Conservation (phyloP, 164 flowering plant species). For the Malania oleifera region DNA sequence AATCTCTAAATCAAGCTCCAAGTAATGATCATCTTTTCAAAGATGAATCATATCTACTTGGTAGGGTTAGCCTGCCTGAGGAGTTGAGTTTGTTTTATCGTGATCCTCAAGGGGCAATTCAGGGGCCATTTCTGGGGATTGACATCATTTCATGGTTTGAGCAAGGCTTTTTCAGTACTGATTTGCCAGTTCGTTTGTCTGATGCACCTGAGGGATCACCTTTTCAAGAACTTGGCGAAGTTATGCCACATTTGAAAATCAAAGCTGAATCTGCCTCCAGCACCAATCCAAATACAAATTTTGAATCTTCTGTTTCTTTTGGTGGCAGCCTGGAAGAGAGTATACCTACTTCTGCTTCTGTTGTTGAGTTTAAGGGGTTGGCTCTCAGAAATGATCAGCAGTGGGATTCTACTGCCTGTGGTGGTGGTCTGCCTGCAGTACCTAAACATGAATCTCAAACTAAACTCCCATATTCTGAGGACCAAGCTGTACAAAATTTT, state of each 20-base stretch:
- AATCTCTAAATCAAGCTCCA: conserved; percentile 24
- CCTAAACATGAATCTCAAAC: conserved; percentile 28
- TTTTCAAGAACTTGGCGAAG: conserved; percentile 58
- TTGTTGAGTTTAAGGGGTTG: conserved; percentile 16
- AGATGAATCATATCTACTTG: conserved; percentile 18
- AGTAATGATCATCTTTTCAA: conserved; percentile 17
- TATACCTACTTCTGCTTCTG: conserved; percentile 20
- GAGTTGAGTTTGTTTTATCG: conserved; percentile 67
- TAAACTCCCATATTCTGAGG: conserved; percentile 33
- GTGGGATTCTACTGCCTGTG: conserved; percentile 25
- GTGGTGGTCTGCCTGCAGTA: conserved; percentile 24
- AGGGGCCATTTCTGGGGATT: conserved; percentile 85
- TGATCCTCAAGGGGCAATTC: conserved; percentile 90
- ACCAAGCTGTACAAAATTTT: conserved; percentile 38
- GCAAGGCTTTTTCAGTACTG: conserved; percentile 87
- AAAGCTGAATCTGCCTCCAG: conserved; percentile 17
- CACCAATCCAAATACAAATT: conserved; percentile 13
- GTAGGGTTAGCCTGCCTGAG: conserved; percentile 40
- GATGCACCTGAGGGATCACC: conserved; percentile 75
- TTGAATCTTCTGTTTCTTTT: conserved; percentile 25
- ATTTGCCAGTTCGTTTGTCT: conserved; percentile 67
- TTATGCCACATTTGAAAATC: conserved; percentile 69
- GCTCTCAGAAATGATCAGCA: conserved; percentile 18
- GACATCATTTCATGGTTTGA: conserved; percentile 91
- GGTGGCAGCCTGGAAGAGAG: conserved; percentile 33